These are phyloP conservation scores for Kwoniella sp. DNA, from an alignment of 768 basidiomycete genomes.

Conservation along the genomic window DNA sequence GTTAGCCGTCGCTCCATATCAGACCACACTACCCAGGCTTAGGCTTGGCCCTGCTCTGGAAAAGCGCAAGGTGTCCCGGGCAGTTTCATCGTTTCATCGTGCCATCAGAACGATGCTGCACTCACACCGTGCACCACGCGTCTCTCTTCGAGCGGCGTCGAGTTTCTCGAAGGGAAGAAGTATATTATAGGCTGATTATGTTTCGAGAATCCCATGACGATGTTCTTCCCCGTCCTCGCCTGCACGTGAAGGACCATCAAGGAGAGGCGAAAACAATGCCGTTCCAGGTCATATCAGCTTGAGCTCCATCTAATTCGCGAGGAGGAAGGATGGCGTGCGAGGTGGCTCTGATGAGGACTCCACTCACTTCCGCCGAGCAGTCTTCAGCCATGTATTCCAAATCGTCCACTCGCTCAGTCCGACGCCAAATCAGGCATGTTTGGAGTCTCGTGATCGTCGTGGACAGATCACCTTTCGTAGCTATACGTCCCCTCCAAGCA, in stretches of 20 bases:
- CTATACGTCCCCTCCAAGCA: slow-evolving; percentile 26
- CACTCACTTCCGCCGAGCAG: slow-evolving; percentile 41
- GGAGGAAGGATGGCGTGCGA: no score
- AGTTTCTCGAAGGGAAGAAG: slow-evolving; percentile 48
- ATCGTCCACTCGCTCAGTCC: slow-evolving; percentile 47
- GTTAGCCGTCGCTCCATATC: no score
- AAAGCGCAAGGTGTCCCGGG: no score
- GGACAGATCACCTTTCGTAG: slow-evolving; percentile 36
- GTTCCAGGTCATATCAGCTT: no score
- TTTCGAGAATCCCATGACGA: slow-evolving; percentile 39
- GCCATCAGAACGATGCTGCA: no score
- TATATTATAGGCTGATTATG: slow-evolving; percentile 48
- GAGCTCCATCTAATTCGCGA: no score
- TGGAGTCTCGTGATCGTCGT: slow-evolving; percentile 47
- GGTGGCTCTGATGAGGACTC: no score
- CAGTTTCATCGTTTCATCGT: no score
- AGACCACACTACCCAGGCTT: no score
- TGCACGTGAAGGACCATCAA: not conserved
- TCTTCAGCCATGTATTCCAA: slow-evolving; percentile 40
- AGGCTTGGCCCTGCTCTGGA: no score
- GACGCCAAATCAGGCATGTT: slow-evolving; percentile 42
- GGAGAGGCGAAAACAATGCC: no score
- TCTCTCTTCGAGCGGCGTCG: slow-evolving; percentile 34
- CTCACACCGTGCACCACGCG: slow-evolving; percentile 40
- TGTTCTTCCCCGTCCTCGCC: slow-evolving; percentile 47